Conservation (phyloP, 306 rosid species). For the Rosa lucieae region DNA sequence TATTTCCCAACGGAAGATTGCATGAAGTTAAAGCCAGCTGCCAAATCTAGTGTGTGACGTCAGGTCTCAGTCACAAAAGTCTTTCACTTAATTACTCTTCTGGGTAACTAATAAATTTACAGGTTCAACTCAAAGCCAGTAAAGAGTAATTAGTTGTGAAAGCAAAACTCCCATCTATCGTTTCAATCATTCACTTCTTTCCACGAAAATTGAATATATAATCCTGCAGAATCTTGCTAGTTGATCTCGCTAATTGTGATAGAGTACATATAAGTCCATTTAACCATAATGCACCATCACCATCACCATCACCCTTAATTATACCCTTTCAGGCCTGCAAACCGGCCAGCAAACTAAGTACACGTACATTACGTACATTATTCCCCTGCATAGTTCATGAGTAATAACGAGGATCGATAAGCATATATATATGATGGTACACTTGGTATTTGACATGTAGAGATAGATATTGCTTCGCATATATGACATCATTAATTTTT, state of each 20-base stretch:
- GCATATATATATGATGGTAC: not conserved
- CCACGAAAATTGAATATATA: not conserved
- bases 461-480: not conserved
- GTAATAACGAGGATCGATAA: not conserved
- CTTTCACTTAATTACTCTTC: not conserved
- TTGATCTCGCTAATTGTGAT: not conserved
- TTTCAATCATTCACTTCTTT: not conserved
- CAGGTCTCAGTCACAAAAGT: not conserved
- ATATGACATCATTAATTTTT: not conserved
- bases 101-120: not conserved
- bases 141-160: not conserved
- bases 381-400: not conserved
- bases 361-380: not conserved
- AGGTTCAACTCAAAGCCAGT: not conserved
- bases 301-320: not conserved
- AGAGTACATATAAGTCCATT: not conserved
- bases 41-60: not conserved
- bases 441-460: not conserved
- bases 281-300: not conserved
- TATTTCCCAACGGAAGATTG: not conserved
- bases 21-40: not conserved
- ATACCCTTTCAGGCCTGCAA: not conserved
- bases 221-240: constrained; percentile 5
- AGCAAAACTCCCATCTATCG: constrained; percentile 3
- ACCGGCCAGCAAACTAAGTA: not conserved